phyloP scores from a whole-genome alignment of 352 stramenopile species.

The Pythium dissimile region DNA sequence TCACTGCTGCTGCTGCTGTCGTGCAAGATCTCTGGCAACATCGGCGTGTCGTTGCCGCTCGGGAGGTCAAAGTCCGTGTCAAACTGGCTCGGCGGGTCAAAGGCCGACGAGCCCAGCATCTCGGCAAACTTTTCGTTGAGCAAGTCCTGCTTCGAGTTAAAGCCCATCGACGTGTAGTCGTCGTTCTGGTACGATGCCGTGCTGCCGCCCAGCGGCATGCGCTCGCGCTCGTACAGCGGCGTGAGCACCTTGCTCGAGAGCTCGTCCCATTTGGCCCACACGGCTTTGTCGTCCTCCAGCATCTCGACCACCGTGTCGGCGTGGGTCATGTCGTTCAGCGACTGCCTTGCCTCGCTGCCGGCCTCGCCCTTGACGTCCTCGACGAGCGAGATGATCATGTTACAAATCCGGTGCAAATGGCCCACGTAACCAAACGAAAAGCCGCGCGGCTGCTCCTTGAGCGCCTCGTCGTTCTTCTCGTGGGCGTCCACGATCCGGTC shows the following conservation, averaged over 20 bases:
- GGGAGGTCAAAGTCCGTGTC: slow-evolving; percentile 78
- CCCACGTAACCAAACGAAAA: slow-evolving; percentile 80
- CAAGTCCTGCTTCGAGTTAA: slow-evolving; percentile 68
- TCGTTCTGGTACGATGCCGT: slow-evolving; percentile 48
- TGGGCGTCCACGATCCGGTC: slow-evolving; percentile 73
- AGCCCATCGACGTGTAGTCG: slow-evolving; percentile 74
- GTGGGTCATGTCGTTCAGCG: slow-evolving; percentile 84
- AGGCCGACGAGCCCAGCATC: slow-evolving; percentile 72
- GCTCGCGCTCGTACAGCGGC: slow-evolving; percentile 77
- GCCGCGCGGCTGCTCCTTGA: slow-evolving; percentile 40
- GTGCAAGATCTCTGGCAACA: slow-evolving; percentile 84
- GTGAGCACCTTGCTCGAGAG: slow-evolving; percentile 61
- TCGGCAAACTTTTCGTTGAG: slow-evolving; percentile 83
- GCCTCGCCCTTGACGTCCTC: slow-evolving; percentile 66
- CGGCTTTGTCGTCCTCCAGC: slow-evolving; percentile 67
- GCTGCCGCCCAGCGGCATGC: slow-evolving; percentile 67
- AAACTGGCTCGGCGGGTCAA: slow-evolving; percentile 46
- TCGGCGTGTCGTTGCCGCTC: slow-evolving; percentile 55
- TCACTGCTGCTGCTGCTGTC: slow-evolving; percentile 84
- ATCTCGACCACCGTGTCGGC: slow-evolving; percentile 77
- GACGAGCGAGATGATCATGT: slow-evolving; percentile 80
- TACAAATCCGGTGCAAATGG: slow-evolving; percentile 81
- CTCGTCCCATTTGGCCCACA: slow-evolving; percentile 81
- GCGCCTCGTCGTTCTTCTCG: slow-evolving; percentile 71
- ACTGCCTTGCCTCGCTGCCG: slow-evolving; percentile 50